A percentile compares a stretch with the other conserved stretches of the same genome.
Evolutionary conservation across 495 filamentous ascomycete genomes (phyloP).

Genomic region (Astrothelium subdiscretum): DNA sequence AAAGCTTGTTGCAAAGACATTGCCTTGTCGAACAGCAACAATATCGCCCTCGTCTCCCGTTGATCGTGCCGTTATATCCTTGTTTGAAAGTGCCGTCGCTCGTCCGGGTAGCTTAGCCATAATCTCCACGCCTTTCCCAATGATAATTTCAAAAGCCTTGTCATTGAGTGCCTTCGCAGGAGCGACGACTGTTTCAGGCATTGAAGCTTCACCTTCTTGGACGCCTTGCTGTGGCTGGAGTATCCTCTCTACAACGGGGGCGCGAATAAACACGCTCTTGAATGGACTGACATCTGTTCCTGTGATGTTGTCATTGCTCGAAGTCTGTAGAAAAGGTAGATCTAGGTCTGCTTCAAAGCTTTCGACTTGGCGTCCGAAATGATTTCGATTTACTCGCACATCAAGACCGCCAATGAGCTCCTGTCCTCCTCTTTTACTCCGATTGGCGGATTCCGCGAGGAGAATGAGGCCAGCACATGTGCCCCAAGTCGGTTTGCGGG

Average conservation of each 20-base stretch:
- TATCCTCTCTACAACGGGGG: slow-evolving; percentile 82
- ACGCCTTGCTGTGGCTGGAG: slow-evolving; percentile 31
- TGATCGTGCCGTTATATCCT: slow-evolving; percentile 33
- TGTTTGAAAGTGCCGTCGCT: slow-evolving; percentile 24
- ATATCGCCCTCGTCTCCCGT: slow-evolving; percentile 63
- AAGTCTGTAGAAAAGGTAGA: slow-evolving; percentile 53
- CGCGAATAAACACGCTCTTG: slow-evolving; percentile 82
- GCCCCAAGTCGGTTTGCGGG: slow-evolving; percentile 82
- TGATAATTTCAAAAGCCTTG: slow-evolving; percentile 7
- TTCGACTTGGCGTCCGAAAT: slow-evolving; percentile 89
- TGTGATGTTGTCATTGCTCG: slow-evolving; percentile 12
- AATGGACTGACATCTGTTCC: slow-evolving; percentile 40
- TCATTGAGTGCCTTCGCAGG: slow-evolving; percentile 36
- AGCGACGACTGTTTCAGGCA: slow-evolving; percentile 54
- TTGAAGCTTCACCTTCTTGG: slow-evolving; percentile 28
- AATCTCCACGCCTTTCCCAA: slow-evolving; percentile 40
- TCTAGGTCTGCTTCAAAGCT: slow-evolving; percentile 74
- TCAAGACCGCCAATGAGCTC: slow-evolving; percentile 87
- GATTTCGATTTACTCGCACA: slow-evolving; percentile 86
- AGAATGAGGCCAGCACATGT: slow-evolving; percentile 93
- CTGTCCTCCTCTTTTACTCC: slow-evolving; percentile 82
- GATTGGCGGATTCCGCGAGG: slow-evolving; percentile 76
- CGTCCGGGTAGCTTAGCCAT: slow-evolving; percentile 43
- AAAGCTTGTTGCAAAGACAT: slow-evolving; percentile 94
- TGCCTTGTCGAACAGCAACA: slow-evolving; percentile 81